A percentile compares a stretch with the other conserved stretches of the same genome.
phyloP scores from a whole-genome alignment of 768 basidiomycete genomes.

The Termitomyces heimii region DNA sequence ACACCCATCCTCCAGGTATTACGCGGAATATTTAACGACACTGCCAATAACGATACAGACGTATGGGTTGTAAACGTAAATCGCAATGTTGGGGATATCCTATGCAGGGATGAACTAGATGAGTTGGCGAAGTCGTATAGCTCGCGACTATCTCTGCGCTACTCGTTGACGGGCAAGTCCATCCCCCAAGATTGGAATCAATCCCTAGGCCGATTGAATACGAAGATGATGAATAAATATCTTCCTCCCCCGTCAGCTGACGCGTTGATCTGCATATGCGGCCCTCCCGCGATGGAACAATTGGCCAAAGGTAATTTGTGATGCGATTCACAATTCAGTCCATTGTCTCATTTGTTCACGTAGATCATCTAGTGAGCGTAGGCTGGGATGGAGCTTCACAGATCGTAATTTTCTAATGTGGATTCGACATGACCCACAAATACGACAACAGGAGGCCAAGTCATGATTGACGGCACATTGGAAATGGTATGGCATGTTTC shows the following conservation, averaged over 20 bases:
- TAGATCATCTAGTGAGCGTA: conserved; percentile 1
- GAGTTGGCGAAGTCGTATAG: conserved; percentile 19
- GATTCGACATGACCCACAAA: not conserved
- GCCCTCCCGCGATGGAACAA: conserved; percentile 27
- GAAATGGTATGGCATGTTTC: no score
- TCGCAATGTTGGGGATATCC: conserved; percentile 40
- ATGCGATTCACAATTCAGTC: not conserved
- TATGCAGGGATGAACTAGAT: conserved; percentile 25
- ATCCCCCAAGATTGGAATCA: conserved; percentile 30
- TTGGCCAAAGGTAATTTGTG: conserved; percentile 2
- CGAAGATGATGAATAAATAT: conserved; percentile 28
- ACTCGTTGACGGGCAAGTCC: conserved; percentile 33
- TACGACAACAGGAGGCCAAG: not conserved
- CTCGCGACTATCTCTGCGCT: conserved; percentile 32
- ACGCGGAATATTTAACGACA: conserved; percentile 37
- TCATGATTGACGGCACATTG: no score
- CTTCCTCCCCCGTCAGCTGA: conserved; percentile 34
- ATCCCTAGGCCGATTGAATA: conserved; percentile 34
- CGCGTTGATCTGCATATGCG: conserved; percentile 42
- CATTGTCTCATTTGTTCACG: not conserved
- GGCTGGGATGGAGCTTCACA: conserved; percentile 5
- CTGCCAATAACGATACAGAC: conserved; percentile 26
- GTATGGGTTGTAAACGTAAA: conserved; percentile 47
- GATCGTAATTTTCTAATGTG: not conserved
- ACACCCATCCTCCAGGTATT: conserved; percentile 57